A percentile compares a stretch with the other conserved stretches of the same genome.
Evolutionary conservation across 2,329 filamentous ascomycete species (phyloP).

Genomic region (Calonectria crousiana): DNA sequence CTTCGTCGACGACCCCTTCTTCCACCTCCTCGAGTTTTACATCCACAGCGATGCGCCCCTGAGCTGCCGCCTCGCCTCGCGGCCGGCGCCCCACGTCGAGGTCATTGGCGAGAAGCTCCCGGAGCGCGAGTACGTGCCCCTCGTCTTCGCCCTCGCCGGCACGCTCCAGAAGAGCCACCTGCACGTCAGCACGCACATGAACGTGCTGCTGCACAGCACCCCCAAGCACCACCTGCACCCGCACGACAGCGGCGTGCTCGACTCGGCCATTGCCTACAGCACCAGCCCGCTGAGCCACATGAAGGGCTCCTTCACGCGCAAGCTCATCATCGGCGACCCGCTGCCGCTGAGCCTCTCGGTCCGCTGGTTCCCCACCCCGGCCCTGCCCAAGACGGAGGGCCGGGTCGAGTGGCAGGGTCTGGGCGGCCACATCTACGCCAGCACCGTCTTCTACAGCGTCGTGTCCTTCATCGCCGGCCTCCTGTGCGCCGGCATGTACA

Average conservation of each 20-base stretch:
- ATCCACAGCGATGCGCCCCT: slow-evolving; percentile 96
- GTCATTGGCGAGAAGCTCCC: slow-evolving; percentile 64
- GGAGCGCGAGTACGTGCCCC: slow-evolving; percentile 77
- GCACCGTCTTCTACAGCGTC: slow-evolving; percentile 72
- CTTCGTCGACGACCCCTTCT: slow-evolving; percentile 82
- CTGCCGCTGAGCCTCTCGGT: slow-evolving; percentile 84
- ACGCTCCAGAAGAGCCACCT: slow-evolving; percentile 90
- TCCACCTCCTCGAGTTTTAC: slow-evolving; percentile 95
- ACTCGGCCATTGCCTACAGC: slow-evolving; percentile 89
- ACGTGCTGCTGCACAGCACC: slow-evolving; percentile 83
- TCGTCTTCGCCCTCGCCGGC: slow-evolving; percentile 90
- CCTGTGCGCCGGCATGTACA: slow-evolving; percentile 68
- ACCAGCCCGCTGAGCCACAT: slow-evolving; percentile 77
- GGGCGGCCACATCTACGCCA: slow-evolving; percentile 73
- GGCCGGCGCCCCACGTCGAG: slow-evolving; percentile 71
- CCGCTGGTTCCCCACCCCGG: slow-evolving; percentile 85
- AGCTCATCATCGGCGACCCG: slow-evolving; percentile 88
- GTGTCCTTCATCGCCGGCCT: slow-evolving; percentile 70
- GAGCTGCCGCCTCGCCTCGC: slow-evolving; percentile 87
- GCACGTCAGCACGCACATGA: slow-evolving; percentile 90
- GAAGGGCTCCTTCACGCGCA: slow-evolving; percentile 65
- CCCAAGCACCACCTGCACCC: slow-evolving; percentile 72
- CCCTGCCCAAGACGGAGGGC: slow-evolving; percentile 76
- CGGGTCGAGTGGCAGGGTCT: slow-evolving; percentile 74
- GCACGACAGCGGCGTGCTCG: slow-evolving; percentile 81